Evolutionary conservation across 2,329 filamentous ascomycete genomes (phyloP).

Genomic region (Trichoderma guizhouense): DNA sequence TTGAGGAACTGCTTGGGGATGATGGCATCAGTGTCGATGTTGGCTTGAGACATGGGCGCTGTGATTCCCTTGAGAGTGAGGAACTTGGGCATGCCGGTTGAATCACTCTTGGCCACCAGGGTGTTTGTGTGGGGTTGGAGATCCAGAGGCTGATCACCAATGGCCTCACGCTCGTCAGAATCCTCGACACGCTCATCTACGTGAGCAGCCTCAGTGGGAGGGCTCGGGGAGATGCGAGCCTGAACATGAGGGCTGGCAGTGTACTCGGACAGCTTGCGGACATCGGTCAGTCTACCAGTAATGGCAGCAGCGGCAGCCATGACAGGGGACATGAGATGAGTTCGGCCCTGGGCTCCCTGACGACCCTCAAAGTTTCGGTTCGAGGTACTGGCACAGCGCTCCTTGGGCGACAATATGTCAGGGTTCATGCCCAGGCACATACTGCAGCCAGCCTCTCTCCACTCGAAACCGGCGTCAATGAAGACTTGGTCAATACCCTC

Average conservation of each 20-base stretch:
- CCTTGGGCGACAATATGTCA: conserved; percentile 86
- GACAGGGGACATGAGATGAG: conserved; percentile 93
- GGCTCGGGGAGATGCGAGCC: conserved; percentile 42
- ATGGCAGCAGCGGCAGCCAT: conserved; percentile 94
- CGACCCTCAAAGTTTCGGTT: conserved; percentile 98
- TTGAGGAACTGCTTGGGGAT: conserved; percentile 99
- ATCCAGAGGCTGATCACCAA: conserved; percentile 61
- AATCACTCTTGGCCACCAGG: conserved; percentile 38
- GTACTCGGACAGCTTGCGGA: conserved; percentile 71
- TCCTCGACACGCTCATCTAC: conserved; percentile 51
- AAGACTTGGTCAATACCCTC: conserved; percentile 96
- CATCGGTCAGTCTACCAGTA: conserved; percentile 85
- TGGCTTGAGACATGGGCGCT: conserved; percentile 80
- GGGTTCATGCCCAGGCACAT: conserved; percentile 99
- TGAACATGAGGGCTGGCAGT: conserved; percentile 58
- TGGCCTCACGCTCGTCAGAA: conserved; percentile 50
- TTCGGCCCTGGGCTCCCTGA: conserved; percentile 86
- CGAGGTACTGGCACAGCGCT: conserved; percentile 91
- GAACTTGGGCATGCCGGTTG: conserved; percentile 78
- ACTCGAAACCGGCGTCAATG: conserved; percentile 87
- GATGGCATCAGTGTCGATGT: conserved; percentile 98
- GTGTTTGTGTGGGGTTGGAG: conserved; percentile 63
- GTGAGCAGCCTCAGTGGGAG: conserved; percentile 39
- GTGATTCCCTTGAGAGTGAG: conserved; percentile 79
- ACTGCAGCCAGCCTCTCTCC: conserved; percentile 96